Base-by-base conservation (phyloP, 441 rosid species). In the Biscutella auriculata region DNA sequence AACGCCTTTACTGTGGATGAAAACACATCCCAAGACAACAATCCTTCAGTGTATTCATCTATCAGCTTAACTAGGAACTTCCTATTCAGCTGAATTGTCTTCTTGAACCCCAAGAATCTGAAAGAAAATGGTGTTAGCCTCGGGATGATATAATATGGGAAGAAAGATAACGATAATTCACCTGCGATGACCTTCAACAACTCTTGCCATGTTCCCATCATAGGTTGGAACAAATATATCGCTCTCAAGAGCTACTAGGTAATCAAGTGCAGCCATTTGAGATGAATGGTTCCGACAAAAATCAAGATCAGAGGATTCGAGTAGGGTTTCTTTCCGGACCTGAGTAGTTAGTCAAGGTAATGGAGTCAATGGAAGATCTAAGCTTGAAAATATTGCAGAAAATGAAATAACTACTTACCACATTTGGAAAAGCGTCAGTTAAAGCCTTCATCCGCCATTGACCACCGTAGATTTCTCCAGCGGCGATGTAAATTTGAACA, bases 161-260 rank as follows among this genome's bases (percentile, higher is more conserved):
- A 23, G 53, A 49, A 42, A 19, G 45, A 33, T 40, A 21, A 49
- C 0, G 12, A 46, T 40, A n/a, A 12, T 45, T 67, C 63, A 84
- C 92, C 92, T 82, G 50, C 92, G 79, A 61, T 84, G 92, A 68
- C 92, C 92, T 77, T 82, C 92, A 6, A 84, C 88, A 6, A 84
- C 88, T 69, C 71, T 82, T 9, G 92, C 92, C 92, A 84, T 82
- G 76, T 84, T 84, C 39, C 92, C 92, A 27, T 82, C 86, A 56
- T 78, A 66, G 3, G 92, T 84, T 23, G 92, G 88, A 54, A 84
- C 79, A 57, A 84, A 84, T 61, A 82, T 77, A 53, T 84, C 92
- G 10, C 88, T 84, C 65, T 82, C 92, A 14, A 82, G 58, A 27
- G 92, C 79, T 30, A 82, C 86, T 25, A 84, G 61, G 70, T 82